Conservation (phyloP, 169 alveolate species). For the Babesia divergens region DNA sequence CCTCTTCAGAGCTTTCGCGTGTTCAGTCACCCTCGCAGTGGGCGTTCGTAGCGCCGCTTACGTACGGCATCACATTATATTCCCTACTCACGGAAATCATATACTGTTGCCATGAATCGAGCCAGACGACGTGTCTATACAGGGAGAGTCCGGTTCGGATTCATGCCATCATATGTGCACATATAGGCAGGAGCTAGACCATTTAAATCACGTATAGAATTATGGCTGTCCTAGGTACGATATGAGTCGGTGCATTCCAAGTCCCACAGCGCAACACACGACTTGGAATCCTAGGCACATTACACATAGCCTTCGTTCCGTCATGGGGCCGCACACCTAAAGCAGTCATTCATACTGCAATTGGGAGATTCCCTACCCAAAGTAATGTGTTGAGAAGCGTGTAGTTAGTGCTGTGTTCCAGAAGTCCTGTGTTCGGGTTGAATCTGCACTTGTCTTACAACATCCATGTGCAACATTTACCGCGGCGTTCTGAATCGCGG, state of each 20-base stretch:
- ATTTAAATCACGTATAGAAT: too few relatives aligned
- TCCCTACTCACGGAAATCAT: not conserved
- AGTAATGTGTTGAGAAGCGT: slow-evolving; percentile 83
- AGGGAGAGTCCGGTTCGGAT: too few relatives aligned
- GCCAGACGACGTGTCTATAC: too few relatives aligned
- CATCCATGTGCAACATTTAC: slow-evolving; percentile 15
- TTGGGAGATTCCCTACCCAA: slow-evolving; percentile 9
- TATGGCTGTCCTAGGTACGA: too few relatives aligned
- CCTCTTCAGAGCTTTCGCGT: not conserved
- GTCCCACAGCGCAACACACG: slow-evolving; percentile 43
- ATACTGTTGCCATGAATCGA: too few relatives aligned
- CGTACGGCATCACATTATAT: not conserved
- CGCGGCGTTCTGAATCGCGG: slow-evolving; percentile 92
- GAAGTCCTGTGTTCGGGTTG: slow-evolving; percentile 68
- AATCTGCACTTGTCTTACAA: slow-evolving; percentile 34
- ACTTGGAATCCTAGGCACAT: slow-evolving; percentile 27
- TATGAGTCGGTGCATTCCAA: not conserved
- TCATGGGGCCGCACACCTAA: slow-evolving; percentile 58
- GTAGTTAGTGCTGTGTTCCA: slow-evolving; percentile 81
- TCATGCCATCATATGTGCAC: too few relatives aligned
- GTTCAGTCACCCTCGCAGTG: not conserved
- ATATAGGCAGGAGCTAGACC: too few relatives aligned
- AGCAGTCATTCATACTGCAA: not conserved
- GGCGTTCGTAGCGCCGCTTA: not conserved
- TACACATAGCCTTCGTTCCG: slow-evolving; percentile 17